These are phyloP conservation scores for Candida pseudoglaebosa DNA, from an alignment of 805 yeast genomes.

Conservation along the genomic window DNA sequence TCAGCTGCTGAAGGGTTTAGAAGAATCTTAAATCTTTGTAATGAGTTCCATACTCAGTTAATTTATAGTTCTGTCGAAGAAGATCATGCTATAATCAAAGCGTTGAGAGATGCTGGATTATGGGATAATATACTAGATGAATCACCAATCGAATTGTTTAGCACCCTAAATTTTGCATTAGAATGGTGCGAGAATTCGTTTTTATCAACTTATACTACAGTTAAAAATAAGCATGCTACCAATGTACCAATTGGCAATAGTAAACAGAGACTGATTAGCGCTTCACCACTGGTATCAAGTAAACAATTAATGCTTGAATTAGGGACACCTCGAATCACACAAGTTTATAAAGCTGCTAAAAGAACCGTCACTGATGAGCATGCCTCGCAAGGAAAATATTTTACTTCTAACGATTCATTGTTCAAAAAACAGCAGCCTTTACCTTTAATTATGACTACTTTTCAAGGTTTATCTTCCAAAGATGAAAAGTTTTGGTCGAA, in stretches of 20 bases:
- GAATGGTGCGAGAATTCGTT: conserved; percentile 98
- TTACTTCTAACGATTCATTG: conserved; percentile 31
- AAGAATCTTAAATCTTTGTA: conserved; percentile 73
- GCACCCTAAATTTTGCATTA: conserved; percentile 77
- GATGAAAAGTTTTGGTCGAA: conserved; percentile 59
- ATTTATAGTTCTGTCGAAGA: conserved; percentile 75
- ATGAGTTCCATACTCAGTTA: conserved; percentile 64
- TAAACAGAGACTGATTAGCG: conserved; percentile 2
- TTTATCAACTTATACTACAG: conserved; percentile 53
- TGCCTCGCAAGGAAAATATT: conserved; percentile 45
- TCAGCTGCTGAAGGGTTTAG: conserved; percentile 96
- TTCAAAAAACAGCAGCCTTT: conserved; percentile 53
- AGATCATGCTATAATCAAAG: conserved; percentile 60
- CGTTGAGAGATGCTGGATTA: conserved; percentile 79
- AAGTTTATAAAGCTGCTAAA: conserved; percentile 50
- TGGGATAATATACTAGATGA: conserved; percentile 47
- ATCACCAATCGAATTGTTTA: conserved; percentile 56
- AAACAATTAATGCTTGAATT: conserved; percentile 6
- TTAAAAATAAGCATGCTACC: conserved; percentile 17
- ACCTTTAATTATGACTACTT: conserved; percentile 59
- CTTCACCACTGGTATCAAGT: conserved; percentile 7
- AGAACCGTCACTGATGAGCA: conserved; percentile 42
- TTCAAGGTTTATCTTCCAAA: conserved; percentile 53
- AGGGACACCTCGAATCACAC: conserved; percentile 49
- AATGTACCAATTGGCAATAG: conserved; percentile 1